Base-by-base conservation (phyloP, 805 yeast genomes). In the Spathaspora arborariae region DNA sequence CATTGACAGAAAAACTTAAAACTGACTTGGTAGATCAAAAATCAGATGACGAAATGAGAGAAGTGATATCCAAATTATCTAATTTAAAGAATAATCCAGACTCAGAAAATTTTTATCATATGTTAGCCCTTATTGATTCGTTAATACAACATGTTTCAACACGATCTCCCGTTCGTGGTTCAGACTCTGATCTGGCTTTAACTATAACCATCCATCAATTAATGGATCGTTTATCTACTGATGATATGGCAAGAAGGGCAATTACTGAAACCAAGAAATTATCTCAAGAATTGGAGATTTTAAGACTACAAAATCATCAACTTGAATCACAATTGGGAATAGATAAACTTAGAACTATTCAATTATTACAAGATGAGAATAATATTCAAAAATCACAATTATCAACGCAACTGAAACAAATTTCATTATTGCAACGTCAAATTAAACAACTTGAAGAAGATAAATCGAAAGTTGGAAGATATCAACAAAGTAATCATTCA, bases 171-270 rank as follows among this genome's bases (percentile, higher is more conserved):
- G 46, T 51, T 26, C 45, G 55, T 24, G 63, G 58, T 1, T 47
- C 59, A 5, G 64, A 62, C 30, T 48, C 68, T 1, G 57, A 55
- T 16, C 49, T 67, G n/a, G 65, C 61, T 2, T 51, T 67, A 22
- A 59, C 58, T 43, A 57, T 60, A 42, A 54, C 70, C 1, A 60
- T 72, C 15, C 72, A 67, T 40, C 55, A 66, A 30, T 51, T 67
- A 18, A 60, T 68, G 59, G 71, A 68, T 45, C 55, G 67, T 30
- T 46, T 66, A 46, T 55, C 58, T 6, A 58, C 70, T 2, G 72
- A 67, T 43, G 69, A 67, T 26, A 65, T 63, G 2, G 69, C 71
- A 4, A 53, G 63, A 46, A 53, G 65, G 45, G 70, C 72, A 2
- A 58, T 67, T 5, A 50, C 65, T 44, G 72, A 68, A 43, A 51